Evolutionary conservation across 139 green algal genomes (phyloP), one percentile per base, ranked within the genome.

Genomic region (Chlorella sp.): DNA sequence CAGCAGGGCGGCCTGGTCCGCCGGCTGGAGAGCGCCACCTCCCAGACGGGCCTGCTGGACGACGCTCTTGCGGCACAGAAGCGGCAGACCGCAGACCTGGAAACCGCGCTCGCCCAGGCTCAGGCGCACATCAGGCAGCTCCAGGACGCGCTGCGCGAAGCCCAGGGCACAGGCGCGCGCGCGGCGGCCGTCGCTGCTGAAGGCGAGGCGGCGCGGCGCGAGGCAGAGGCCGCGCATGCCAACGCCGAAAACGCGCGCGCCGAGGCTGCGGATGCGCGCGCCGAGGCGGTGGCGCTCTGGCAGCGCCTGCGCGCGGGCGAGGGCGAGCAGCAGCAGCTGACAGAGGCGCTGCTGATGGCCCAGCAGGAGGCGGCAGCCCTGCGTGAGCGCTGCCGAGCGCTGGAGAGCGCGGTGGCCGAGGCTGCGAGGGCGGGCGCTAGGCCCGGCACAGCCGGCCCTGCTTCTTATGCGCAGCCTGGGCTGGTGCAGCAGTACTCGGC

Each of bases 131-230:
- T 68, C 5, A 35, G 71, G 8, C 27, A 48, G 19, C 42, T 77
- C 8, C 46, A 77, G 58, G 71, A 77, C 29, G 42, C 42, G 21
- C 19, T 77, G 71, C 56, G 58, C 15, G 45, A n/a, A n/a, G n/a
- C n/a, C n/a, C n/a, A n/a, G n/a, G n/a, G n/a, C n/a, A n/a, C n/a
- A n/a, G n/a, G n/a, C n/a, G n/a, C n/a, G n/a, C n/a, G n/a, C n/a
- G n/a, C n/a, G n/a, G n/a, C n/a, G n/a, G n/a, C n/a, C n/a, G n/a
- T n/a, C n/a, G n/a, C n/a, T n/a, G n/a, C n/a, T n/a, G n/a, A n/a
- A n/a, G n/a, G n/a, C n/a, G n/a, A n/a, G n/a, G n/a, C n/a, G n/a
- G n/a, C n/a, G n/a, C n/a, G n/a, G n/a, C n/a, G n/a, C n/a, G n/a
- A n/a, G n/a, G n/a, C n/a, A n/a, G n/a, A n/a, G n/a, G n/a, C n/a